Conservation (phyloP, 345 rosid species). For the Cochlearia excelsa region DNA sequence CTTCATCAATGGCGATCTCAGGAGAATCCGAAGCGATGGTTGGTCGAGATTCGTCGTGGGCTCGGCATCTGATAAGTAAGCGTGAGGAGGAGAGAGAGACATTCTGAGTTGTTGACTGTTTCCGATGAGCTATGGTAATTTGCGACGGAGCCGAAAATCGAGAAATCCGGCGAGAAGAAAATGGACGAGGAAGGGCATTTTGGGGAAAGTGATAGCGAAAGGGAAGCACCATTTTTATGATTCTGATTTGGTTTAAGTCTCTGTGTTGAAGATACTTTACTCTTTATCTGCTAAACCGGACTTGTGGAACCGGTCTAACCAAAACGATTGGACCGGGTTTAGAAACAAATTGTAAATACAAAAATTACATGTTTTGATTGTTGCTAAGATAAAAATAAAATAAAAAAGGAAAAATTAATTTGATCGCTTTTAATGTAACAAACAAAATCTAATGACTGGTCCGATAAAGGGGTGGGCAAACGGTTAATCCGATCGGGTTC, state of each 20-base stretch:
- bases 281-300: conserved; percentile 11
- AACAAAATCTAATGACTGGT: too few relatives aligned
- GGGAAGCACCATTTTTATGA: conserved; percentile 24
- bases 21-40: conserved; percentile 21
- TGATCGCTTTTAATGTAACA: too few relatives aligned
- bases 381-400: too few relatives aligned
- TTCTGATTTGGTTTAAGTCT: conserved; percentile 4
- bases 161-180: conserved; percentile 13
- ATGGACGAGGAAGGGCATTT: conserved; percentile 13
- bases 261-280: background rate
- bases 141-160: conserved; percentile 8
- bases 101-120: conserved; percentile 3
- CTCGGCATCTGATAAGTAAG: conserved; percentile 31
- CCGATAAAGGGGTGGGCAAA: too few relatives aligned
- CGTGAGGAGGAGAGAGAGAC: conserved; percentile 10
- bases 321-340: background rate
- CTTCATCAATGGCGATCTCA: conserved; percentile 13
- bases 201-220: conserved; percentile 12
- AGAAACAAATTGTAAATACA: too few relatives aligned
- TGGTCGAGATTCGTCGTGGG: conserved; percentile 18
- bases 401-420: background rate
- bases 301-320: conserved; percentile 4
- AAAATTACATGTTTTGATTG: too few relatives aligned
- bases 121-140: background rate
- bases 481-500: too few relatives aligned